A percentile compares a stretch with the other conserved stretches of the same genome.
Conservation (phyloP, 495 filamentous ascomycete genomes). For the Chlorociboria aeruginascens region DNA sequence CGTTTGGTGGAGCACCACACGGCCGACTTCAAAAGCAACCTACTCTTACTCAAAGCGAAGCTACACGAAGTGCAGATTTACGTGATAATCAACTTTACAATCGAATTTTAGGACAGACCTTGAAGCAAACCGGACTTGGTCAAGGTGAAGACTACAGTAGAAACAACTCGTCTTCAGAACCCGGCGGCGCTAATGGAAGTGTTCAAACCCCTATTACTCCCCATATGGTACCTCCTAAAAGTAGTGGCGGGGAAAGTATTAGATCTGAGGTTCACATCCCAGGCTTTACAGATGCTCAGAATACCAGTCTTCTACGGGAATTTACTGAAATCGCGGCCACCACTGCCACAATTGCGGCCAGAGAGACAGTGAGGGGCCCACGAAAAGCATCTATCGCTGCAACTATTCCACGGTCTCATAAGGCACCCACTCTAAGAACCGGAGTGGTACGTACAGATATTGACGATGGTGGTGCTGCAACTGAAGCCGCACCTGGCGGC, state of each 20-base stretch:
- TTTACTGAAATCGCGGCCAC: slow-evolving; percentile 89
- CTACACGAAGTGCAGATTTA: slow-evolving; percentile 39
- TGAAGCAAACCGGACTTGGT: slow-evolving; percentile 63
- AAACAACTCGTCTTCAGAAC: slow-evolving; percentile 26
- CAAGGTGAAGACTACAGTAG: slow-evolving; percentile 33
- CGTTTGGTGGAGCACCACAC: slow-evolving; percentile 6
- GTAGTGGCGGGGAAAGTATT: slow-evolving; percentile 28
- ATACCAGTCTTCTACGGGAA: slow-evolving; percentile 64
- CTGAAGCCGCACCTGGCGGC: slow-evolving; percentile 40
- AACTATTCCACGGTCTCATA: slow-evolving; percentile 20
- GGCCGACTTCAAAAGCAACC: slow-evolving; percentile 14
- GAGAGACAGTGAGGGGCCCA: slow-evolving; percentile 49
- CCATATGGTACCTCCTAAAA: slow-evolving; percentile 64
- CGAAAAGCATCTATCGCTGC: slow-evolving; percentile 34
- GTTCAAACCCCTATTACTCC: slow-evolving; percentile 30
- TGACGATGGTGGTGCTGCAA: slow-evolving; percentile 32
- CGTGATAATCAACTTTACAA: slow-evolving; percentile 86
- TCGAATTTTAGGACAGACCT: slow-evolving; percentile 79
- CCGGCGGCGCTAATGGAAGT: slow-evolving; percentile 19
- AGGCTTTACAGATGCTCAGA: slow-evolving; percentile 68
- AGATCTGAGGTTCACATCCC: slow-evolving; percentile 40
- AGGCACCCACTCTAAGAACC: slow-evolving; percentile 14
- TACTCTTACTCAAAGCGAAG: slow-evolving; percentile 18
- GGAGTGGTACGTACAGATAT: slow-evolving; percentile 21
- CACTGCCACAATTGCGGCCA: slow-evolving; percentile 75